Evolutionary conservation across 805 yeast genomes (phyloP), one percentile per base, ranked within the genome.

Genomic region (Candida silvicultrix): DNA sequence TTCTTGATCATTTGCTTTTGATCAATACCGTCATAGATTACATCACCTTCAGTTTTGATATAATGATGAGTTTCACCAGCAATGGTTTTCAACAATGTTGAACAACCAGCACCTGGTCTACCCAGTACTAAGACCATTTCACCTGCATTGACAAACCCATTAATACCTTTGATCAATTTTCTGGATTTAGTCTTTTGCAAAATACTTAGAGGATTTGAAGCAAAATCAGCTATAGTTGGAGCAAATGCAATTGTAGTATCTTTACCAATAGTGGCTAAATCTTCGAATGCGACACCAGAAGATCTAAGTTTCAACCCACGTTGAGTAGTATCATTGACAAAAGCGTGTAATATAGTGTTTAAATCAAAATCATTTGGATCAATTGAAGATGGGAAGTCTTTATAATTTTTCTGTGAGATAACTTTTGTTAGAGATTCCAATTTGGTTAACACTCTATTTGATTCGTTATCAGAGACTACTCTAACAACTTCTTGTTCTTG

Each of bases 81-180:
- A 54, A 83, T 68, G 2, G 85, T 74, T 53, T 80, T 80, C 59
- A 83, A 67, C 44, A 83, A 69, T 3, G 89, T 77, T 5, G 89
- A 80, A 61, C 89, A 84, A 39, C 90, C 90, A 21, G 90, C 82
- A 55, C 90, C 88, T 2, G 90, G 89, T 48, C 83, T 74, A 43
- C 85, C 87, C 36, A 81, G 62, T 6, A 83, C 88, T 42, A 83
- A 66, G 18, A 78, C 71, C 79, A 82, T 74, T 55, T 82, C 88
- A 52, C 88, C 88, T 2, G 83, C 75, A 44, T 71, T 67, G 15
- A 78, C 76, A 20, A 68, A 50, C 25, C 66, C 52, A 4, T 25
- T 42, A 16, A 42, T 19, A 10, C 31, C 19, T 31, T 34, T 50
- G 22, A 52, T 51, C 19, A 72, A 71, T 14, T 42, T 42, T 42